These are phyloP conservation scores for Penicillium crystallinum DNA, from an alignment of 495 filamentous ascomycete species.

Conservation along the genomic window DNA sequence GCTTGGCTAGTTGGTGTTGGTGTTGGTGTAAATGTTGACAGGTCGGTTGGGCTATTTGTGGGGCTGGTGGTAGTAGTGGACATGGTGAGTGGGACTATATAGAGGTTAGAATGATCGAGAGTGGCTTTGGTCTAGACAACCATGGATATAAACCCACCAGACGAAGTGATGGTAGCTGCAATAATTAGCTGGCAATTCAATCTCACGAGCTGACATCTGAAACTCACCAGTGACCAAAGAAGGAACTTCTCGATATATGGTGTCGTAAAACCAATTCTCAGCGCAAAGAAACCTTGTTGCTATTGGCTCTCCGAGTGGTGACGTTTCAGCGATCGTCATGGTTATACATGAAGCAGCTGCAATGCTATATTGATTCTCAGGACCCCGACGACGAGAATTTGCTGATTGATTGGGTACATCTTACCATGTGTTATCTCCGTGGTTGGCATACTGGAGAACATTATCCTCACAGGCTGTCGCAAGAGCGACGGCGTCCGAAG, in stretches of 20 bases:
- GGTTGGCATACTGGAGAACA: not conserved
- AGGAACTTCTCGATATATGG: not conserved
- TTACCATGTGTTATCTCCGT: not conserved
- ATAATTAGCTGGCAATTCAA: not conserved
- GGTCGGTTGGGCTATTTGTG: not conserved
- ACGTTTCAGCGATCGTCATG: not conserved
- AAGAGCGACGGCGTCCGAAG: not conserved
- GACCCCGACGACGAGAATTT: not conserved
- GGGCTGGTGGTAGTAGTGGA: not conserved
- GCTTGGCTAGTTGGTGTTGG: too few relatives aligned
- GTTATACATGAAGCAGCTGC: not conserved
- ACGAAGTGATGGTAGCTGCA: not conserved
- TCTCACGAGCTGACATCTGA: not conserved
- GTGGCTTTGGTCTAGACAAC: not conserved
- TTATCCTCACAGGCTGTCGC: not conserved
- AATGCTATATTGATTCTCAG: not conserved
- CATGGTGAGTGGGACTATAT: not conserved
- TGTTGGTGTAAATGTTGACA: not conserved
- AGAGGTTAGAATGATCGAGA: not conserved
- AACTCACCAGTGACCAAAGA: not conserved
- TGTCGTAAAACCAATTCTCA: not conserved
- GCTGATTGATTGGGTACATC: not conserved
- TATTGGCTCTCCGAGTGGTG: not conserved
- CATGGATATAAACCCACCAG: not conserved
- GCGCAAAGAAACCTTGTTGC: not conserved